phyloP scores from a whole-genome alignment of 78 protist genomes.

The Emiliania huxleyi region DNA sequence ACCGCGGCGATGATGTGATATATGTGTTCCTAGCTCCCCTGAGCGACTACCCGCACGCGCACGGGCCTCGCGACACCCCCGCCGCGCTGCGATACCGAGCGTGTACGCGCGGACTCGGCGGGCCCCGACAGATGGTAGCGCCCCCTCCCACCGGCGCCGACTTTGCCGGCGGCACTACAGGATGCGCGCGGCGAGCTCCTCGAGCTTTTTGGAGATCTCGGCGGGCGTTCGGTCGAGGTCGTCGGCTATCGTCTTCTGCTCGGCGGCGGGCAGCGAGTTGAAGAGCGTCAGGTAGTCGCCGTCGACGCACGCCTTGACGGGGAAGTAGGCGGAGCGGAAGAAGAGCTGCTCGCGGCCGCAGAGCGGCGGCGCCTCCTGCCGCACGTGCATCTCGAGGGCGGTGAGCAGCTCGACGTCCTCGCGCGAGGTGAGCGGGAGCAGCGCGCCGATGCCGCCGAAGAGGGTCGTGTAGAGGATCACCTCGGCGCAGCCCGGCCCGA shows the following conservation, averaged over 20 bases:
- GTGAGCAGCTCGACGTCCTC: conserved; percentile 85
- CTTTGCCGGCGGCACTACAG: neutral
- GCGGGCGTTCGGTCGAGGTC: conserved; percentile 78
- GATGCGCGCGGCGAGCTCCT: conserved; percentile 65
- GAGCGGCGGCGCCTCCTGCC: conserved; percentile 60
- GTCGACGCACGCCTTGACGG: conserved; percentile 84
- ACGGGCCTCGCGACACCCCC: no score
- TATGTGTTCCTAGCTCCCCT: no score
- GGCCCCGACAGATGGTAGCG: no score
- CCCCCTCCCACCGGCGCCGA: no score
- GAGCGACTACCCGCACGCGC: no score
- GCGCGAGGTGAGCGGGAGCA: conserved; percentile 69
- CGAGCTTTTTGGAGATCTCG: conserved; percentile 80
- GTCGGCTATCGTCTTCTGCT: conserved; percentile 74
- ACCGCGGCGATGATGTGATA: no score
- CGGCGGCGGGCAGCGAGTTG: conserved; percentile 38
- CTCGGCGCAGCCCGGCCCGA: conserved; percentile 46
- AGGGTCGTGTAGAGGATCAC: conserved; percentile 6
- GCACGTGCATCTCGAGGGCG: conserved; percentile 86
- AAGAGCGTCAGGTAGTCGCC: conserved; percentile 91
- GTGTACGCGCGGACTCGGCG: no score
- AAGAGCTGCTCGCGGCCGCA: conserved; percentile 77
- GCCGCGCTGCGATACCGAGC: no score
- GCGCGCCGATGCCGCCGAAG: conserved; percentile 59
- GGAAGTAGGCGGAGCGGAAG: conserved; percentile 85